Evolutionary conservation across 106 monocot genomes (phyloP), one percentile per base, ranked within the genome.

Genomic region (Dendrobium officinale): DNA sequence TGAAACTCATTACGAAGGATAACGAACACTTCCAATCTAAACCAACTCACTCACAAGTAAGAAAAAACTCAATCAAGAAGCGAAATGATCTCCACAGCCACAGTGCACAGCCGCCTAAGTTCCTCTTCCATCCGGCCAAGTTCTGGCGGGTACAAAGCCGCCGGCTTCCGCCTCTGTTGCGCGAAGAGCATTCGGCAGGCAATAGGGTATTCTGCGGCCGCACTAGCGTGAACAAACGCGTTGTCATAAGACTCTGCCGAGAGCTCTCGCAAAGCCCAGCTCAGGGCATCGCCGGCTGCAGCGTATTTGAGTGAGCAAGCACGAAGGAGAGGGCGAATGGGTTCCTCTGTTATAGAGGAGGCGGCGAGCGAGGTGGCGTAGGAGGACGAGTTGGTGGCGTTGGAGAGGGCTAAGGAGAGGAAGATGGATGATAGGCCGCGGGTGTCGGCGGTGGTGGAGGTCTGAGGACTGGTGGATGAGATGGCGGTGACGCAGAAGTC

Each of bases 401-500:
- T 89, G 81, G 90, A 33, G 67, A 77, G 78, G 49, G 86, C 83
- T 40, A 87, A 72, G 76, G 74, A 29, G 67, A 95, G 59, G 44
- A 85, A 75, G 73, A 84, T 81, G 81, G 77, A 10, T 67, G 89
- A 85, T 42, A 89, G 80, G 70, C 80, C 85, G 19, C 78, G 31
- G 66, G 77, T 80, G 84, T 88, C 79, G 10, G 29, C 33, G 66
- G 67, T 45, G 10, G 29, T 26, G 55, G 67, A 66, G 75, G 77
- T 82, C 2, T 79, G 22, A 8, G 91, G 86, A 83, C 16, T 29
- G 41, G 73, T 85, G 88, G 90, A 87, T 16, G 55, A 17, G 76
- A 96, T 88, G 64, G 87, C 79, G 67, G 89, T 55, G 59, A 88
- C 26, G 87, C 96, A 96, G 77, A 93, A 59, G 75, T 91, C 88